Evolutionary conservation across 2,329 filamentous ascomycete genomes (phyloP).

Genomic region (Aspergillus sp.): DNA sequence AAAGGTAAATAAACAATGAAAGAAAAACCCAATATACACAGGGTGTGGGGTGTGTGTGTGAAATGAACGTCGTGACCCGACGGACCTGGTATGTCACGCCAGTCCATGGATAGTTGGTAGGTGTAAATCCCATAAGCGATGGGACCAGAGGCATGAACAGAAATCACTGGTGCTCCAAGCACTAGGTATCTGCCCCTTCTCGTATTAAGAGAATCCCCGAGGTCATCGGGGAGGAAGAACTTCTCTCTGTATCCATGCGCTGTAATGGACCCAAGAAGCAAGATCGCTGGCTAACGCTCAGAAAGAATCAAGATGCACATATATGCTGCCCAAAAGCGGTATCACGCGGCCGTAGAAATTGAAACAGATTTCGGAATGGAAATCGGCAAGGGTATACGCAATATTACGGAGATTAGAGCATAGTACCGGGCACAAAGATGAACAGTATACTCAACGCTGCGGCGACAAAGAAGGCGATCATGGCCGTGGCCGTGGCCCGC

Average conservation of each 20-base stretch:
- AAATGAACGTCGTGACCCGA: constrained; percentile 14
- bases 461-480: constrained; percentile 73
- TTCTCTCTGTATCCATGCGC: background rate
- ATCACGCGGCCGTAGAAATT: background rate
- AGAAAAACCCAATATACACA: constrained; percentile 27
- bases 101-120: background rate
- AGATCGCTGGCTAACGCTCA: constrained; percentile 4
- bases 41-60: constrained; percentile 11
- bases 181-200: background rate
- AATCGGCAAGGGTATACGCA: background rate
- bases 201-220: background rate
- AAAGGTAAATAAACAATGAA: constrained; percentile 18
- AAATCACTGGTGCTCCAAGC: background rate
- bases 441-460: constrained; percentile 85
- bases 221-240: background rate
- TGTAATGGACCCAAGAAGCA: background rate
- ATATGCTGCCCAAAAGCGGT: constrained; percentile 3
- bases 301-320: background rate
- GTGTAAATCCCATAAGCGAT: background rate
- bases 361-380: background rate
- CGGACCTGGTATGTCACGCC: background rate
- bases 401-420: constrained; percentile 32
- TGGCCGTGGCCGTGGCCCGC: constrained; percentile 77
- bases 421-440: constrained; percentile 85
- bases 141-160: background rate